Evolutionary conservation across 176 grass and related monocot species (phyloP), one percentile per base, ranked within the genome.

Genomic region (Triticum monococcum): DNA sequence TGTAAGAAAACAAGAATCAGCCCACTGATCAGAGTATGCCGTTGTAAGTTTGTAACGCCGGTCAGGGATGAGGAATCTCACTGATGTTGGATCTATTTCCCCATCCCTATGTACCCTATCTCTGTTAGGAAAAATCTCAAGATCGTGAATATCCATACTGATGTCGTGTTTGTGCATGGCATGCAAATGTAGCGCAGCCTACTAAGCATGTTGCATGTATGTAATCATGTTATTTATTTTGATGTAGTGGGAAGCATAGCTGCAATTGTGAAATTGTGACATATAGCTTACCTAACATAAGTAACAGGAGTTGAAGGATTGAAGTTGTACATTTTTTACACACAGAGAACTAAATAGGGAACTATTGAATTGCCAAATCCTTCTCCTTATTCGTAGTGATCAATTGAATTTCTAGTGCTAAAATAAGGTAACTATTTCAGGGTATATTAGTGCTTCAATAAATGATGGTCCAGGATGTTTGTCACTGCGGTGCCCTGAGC

Each of bases 401-500:
- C 74, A 22, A 61, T 64, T 26, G n/a, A 61, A 61, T 50, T 81
- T 81, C 23, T 88, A 33, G 84, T 81, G 64, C 74, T 77, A 77
- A 67, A 26, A 32, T 65, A 71, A 75, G 30, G 60, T 77, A 80
- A 79, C 77, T 23, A 41, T 80, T 95, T n/a, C 87, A 99, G 97
- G 97, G 79, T 99, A 99, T 84, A 93, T 99, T 75, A 77, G 72
- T 13, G 26, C 90, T 83, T 85, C 94, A 68, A 81, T 96, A 86
- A 89, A 75, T 82, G 92, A 86, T 85, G 97, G 97, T 30, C 94
- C 97, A 57, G 90, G 93, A 83, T 99, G 97, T 90, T 93, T 99
- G 74, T 80, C 86, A 16, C 92, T 99, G 85, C 38, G 94, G 6
- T 99, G 97, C 24, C 97, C 97, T 81, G 90, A 94, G 84, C 97